Conservation (phyloP, 2,329 filamentous ascomycete genomes). For the Calonectria pseudoreteaudii region DNA sequence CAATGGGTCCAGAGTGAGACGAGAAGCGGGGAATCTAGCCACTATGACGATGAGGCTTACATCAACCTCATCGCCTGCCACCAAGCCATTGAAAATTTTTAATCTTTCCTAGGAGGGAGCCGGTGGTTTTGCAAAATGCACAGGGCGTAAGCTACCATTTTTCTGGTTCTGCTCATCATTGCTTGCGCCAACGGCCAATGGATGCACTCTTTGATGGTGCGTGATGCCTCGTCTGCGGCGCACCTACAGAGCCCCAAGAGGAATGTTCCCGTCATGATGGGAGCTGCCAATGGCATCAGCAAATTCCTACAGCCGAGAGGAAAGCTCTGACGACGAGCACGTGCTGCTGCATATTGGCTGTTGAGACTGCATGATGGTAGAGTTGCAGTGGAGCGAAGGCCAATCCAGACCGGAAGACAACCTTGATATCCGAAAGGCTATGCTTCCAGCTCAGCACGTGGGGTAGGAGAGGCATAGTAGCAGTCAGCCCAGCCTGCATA, state of each 20-base stretch:
- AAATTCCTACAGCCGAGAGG: neutral
- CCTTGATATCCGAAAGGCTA: neutral
- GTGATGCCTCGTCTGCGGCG: neutral
- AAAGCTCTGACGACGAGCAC: neutral
- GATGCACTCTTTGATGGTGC: neutral
- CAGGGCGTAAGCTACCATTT: neutral
- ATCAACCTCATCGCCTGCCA: neutral
- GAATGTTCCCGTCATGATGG: neutral
- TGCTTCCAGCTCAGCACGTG: conserved; percentile 1
- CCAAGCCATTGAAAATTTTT: neutral
- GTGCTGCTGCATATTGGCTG: neutral
- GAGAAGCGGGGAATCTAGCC: conserved; percentile 1
- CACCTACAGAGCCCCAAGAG: neutral
- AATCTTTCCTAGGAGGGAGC: neutral
- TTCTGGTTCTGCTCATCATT: neutral
- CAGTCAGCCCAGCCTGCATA: conserved; percentile 1
- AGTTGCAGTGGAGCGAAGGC: neutral
- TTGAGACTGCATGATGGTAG: neutral
- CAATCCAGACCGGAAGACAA: neutral
- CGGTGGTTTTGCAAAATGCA: neutral
- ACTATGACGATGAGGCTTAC: conserved; percentile 11
- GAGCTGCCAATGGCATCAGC: neutral
- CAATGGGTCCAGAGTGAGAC: conserved; percentile 1
- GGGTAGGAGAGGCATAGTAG: conserved; percentile 1
- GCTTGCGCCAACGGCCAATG: neutral